Evolutionary conservation across 164 flowering plant species (phyloP).

Genomic region (Umbellularia californica): DNA sequence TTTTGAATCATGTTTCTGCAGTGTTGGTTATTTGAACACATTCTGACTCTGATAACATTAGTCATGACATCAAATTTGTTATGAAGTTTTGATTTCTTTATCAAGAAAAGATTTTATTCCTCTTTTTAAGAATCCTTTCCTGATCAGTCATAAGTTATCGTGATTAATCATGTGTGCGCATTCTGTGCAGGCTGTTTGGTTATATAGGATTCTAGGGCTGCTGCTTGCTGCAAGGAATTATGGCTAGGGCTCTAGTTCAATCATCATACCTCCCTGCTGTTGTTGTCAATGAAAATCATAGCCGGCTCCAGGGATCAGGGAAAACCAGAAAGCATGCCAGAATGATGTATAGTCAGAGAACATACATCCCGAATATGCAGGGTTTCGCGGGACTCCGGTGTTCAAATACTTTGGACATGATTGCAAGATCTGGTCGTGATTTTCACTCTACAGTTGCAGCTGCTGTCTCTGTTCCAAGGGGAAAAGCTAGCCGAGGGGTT

Average conservation of each 20-base stretch:
- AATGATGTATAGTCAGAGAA: conserved; percentile 35
- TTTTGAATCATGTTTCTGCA: no score
- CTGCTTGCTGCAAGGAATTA: conserved; percentile 14
- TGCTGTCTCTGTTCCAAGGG: conserved; percentile 29
- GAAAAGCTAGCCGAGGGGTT: conserved; percentile 43
- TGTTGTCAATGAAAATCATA: conserved; percentile 27
- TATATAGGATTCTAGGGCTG: not conserved
- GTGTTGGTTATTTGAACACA: no score
- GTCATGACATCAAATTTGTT: no score
- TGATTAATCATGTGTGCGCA: not conserved
- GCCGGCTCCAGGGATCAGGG: conserved; percentile 33
- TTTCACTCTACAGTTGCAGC: conserved; percentile 54
- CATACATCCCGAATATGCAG: conserved; percentile 7
- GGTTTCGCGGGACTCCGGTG: conserved; percentile 59
- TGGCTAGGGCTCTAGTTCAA: conserved; percentile 68
- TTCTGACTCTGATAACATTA: no score
- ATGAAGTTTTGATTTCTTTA: no score
- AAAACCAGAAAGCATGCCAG: conserved; percentile 34
- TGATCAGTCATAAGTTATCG: not conserved
- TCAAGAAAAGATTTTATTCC: no score
- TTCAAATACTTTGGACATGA: conserved; percentile 48
- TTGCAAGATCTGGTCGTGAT: conserved; percentile 26
- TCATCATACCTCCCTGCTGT: conserved; percentile 42
- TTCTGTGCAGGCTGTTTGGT: not conserved
- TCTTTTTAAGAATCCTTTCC: no score